phyloP scores from a whole-genome alignment of 345 rosid genomes.

The Citropsis articulata region DNA sequence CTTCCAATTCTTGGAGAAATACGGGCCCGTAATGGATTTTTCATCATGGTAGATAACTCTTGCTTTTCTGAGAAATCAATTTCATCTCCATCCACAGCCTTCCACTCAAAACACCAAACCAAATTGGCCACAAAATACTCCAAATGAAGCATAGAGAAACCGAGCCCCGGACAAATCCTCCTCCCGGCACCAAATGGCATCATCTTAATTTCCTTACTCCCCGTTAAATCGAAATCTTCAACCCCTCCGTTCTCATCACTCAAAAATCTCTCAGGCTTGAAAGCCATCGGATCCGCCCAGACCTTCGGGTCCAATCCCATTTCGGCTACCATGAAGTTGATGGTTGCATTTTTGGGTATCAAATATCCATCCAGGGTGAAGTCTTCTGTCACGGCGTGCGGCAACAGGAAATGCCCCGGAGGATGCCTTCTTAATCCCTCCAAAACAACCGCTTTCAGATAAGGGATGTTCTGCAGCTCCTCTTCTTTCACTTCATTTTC shows the following conservation, averaged over 20 bases:
- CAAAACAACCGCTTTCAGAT: neutral
- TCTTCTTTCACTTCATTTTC: neutral
- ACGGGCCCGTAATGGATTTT: neutral
- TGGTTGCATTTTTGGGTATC: neutral
- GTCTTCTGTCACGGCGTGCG: conserved; percentile 5
- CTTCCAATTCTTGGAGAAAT: neutral
- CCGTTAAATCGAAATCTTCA: conserved; percentile 4
- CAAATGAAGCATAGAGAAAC: neutral
- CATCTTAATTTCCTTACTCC: conserved; percentile 9
- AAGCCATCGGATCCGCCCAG: conserved; percentile 13
- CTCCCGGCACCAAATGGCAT: conserved; percentile 8
- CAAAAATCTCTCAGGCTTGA: conserved; percentile 11
- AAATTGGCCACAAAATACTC: conserved; percentile 9
- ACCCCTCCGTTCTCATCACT: neutral
- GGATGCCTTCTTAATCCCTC: conserved; percentile 14
- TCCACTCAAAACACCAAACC: neutral
- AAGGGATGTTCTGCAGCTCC: neutral
- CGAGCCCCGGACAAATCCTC: conserved; percentile 1
- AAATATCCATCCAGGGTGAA: neutral
- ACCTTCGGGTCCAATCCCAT: conserved; percentile 9
- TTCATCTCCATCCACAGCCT: neutral
- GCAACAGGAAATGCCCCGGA: conserved; percentile 9
- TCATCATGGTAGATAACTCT: conserved; percentile 9
- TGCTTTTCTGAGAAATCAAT: conserved; percentile 11
- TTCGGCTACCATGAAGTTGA: conserved; percentile 14